Evolutionary conservation across 345 rosid species (phyloP).

Genomic region (Hibiscus tridactylites): DNA sequence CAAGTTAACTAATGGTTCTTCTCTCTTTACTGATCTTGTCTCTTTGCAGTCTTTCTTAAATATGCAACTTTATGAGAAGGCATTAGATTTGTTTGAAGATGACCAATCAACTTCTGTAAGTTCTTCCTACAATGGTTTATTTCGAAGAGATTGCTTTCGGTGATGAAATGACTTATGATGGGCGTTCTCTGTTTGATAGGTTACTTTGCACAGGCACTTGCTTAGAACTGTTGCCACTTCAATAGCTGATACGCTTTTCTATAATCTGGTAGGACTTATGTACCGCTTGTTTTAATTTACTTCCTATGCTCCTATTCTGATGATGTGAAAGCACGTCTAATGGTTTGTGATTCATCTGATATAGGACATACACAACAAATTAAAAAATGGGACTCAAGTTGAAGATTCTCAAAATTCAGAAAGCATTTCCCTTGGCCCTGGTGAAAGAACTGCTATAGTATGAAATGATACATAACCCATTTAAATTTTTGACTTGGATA

Average conservation of each 20-base stretch:
- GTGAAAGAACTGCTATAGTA: slow-evolving; percentile 69
- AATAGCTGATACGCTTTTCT: slow-evolving; percentile 54
- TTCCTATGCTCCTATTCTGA: slow-evolving; percentile 8
- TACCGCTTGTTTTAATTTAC: neutral
- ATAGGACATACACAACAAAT: slow-evolving; percentile 66
- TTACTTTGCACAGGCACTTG: slow-evolving; percentile 77
- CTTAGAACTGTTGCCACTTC: slow-evolving; percentile 75
- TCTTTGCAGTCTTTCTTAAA: slow-evolving; percentile 69
- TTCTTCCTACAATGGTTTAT: slow-evolving; percentile 13
- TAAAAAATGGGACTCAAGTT: slow-evolving; percentile 69
- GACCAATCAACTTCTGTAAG: slow-evolving; percentile 85
- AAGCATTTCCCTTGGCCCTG: slow-evolving; percentile 35
- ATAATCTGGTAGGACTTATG: slow-evolving; percentile 52
- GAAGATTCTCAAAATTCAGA: slow-evolving; percentile 54
- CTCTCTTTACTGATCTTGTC: slow-evolving; percentile 3
- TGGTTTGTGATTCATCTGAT: slow-evolving; percentile 4
- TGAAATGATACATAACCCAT: slow-evolving; percentile 17
- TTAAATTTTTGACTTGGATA: neutral
- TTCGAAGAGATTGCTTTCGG: slow-evolving; percentile 7
- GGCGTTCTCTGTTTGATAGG: slow-evolving; percentile 40
- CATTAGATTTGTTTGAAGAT: slow-evolving; percentile 83
- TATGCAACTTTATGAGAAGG: slow-evolving; percentile 87
- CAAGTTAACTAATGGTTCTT: slow-evolving; percentile 3
- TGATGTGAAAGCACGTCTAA: slow-evolving; percentile 10
- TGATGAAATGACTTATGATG: slow-evolving; percentile 16